Base-by-base conservation (phyloP, 163 green algal species). In the Trebouxia gelatinosa region DNA sequence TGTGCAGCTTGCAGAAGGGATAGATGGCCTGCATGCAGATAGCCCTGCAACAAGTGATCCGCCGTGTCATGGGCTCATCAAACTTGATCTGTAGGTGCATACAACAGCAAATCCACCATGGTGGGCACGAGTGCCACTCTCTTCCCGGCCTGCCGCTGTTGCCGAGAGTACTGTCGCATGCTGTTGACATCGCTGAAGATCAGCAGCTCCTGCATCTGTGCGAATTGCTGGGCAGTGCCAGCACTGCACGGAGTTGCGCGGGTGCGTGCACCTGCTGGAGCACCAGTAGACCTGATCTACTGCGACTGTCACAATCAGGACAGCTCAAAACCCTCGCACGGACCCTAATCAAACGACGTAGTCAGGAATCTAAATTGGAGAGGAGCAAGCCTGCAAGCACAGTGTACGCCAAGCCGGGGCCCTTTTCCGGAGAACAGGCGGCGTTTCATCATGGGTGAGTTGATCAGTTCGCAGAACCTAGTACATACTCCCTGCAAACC, bases 1-100 rank as follows among this genome's bases (percentile, higher is more conserved):
- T 78, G 89, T 11, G 91, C 93, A 6, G 85, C 82, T n/a, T 87
- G 67, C 0, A 99, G 84, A 0, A 99, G 86, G 0, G 90, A 96
- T 0, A 99, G 71, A 80, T 99, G 96, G 2, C 96, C 96, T 0
- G 95, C 90, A 82, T 99, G 96, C 21, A 99, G 87, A 64, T 89
- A 95, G 17, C 96, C 96, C 95, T 97, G 89, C 77, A 51, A 0
- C 9, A 57, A 38, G 26, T 34, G 19, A 57, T 19, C n/a, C 50
- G 59, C 29, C 9, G 38, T 59, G n/a, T 26, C 2, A 11, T 50
- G 38, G 39, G 38, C 38, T 61, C 38, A 31, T 9, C 54, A 64
- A 70, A 26, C 29, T 19, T 35, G 82, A 38, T n/a, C 58, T 37
- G 23, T 70, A 21, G 0, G 6, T 74, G 9, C 21, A 32, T 23